phyloP scores from a whole-genome alignment of 352 stramenopile species.

The Pythium plurisporium region DNA sequence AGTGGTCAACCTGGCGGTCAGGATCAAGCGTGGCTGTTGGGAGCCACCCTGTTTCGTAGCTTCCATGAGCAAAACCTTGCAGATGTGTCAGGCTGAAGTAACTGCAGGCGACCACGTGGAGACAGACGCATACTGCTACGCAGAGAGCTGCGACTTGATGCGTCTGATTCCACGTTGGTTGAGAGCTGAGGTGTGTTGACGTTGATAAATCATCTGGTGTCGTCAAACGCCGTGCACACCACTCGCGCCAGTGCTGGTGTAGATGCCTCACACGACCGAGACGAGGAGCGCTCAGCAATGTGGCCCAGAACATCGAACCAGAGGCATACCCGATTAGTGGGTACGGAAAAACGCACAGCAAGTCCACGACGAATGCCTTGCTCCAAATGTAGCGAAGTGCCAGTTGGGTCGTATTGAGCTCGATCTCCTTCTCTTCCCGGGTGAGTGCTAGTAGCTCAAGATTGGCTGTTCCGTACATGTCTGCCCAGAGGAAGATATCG shows the following conservation, averaged over 20 bases:
- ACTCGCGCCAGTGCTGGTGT: constrained; percentile 31
- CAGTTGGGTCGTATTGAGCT: constrained; percentile 19
- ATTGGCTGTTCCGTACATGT: constrained; percentile 53
- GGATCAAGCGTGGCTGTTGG: constrained; percentile 7
- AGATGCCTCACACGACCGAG: constrained; percentile 35
- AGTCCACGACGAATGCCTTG: constrained; percentile 26
- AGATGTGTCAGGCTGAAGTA: constrained; percentile 27
- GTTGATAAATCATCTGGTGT: constrained; percentile 10
- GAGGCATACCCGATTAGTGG: constrained; percentile 16
- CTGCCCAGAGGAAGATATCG: constrained; percentile 33
- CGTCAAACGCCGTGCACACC: constrained; percentile 14
- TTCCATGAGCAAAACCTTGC: constrained; percentile 17
- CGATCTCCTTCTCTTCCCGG: constrained; percentile 24
- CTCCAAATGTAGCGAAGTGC: constrained; percentile 25
- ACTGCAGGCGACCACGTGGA: constrained; percentile 24
- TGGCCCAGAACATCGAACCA: neutral
- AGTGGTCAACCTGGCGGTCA: neutral
- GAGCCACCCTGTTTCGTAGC: constrained; percentile 1
- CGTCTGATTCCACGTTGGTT: constrained; percentile 2
- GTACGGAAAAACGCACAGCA: constrained; percentile 45
- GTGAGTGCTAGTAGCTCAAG: constrained; percentile 23
- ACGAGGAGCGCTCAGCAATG: constrained; percentile 29
- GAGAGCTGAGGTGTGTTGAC: neutral
- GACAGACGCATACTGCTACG: constrained; percentile 7
- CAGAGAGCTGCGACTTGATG: constrained; percentile 12